Conservation (phyloP, 768 basidiomycete species). For the Boletus sp. region DNA sequence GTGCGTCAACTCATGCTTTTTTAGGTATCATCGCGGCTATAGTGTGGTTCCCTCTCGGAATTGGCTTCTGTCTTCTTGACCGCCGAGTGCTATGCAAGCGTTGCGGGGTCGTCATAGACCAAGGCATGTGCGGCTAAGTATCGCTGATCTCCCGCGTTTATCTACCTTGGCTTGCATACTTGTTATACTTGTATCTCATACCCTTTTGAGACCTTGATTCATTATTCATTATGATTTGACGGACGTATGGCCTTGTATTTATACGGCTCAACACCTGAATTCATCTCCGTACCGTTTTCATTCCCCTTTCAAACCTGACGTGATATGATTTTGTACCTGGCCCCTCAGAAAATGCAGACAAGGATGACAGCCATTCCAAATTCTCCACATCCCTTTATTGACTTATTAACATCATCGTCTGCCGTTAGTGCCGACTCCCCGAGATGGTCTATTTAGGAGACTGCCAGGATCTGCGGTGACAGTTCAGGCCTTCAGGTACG, state of each 20-base stretch:
- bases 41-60: conserved; percentile 83
- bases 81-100: conserved; percentile 59
- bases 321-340: background rate
- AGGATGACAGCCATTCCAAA: background rate
- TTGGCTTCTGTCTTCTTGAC: conserved; percentile 76
- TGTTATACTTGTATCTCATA: background rate
- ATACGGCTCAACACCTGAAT: conserved; percentile 5
- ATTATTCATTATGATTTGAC: background rate
- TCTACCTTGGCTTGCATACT: background rate
- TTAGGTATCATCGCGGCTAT: conserved; percentile 77
- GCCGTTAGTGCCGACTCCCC: background rate
- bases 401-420: no score
- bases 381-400: background rate
- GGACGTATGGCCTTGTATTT: conserved; percentile 13
- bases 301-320: background rate
- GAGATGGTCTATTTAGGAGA: background rate
- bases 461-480: background rate
- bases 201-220: background rate
- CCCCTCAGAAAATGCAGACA: background rate
- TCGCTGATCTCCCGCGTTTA: background rate
- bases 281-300: background rate
- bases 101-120: conserved; percentile 40
- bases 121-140: conserved; percentile 33
- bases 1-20: background rate
- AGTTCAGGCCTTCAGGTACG: background rate